Evolutionary conservation across 2,329 filamentous ascomycete genomes (phyloP), one percentile per base, ranked within the genome.

Genomic region (Parastagonospora avenae): DNA sequence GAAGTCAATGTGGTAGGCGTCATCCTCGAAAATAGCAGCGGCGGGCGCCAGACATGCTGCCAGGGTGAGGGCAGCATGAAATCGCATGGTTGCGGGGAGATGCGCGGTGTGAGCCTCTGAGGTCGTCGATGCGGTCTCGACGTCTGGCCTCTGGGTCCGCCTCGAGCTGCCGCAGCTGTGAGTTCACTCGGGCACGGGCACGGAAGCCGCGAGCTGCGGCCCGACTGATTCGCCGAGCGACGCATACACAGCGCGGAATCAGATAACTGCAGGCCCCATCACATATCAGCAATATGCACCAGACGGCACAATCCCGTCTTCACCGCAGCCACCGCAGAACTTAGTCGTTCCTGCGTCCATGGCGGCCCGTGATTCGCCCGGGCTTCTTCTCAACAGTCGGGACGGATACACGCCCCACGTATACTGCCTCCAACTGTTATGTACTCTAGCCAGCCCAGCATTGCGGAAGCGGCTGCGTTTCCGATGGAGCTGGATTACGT

Each of bases 1-100:
- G 78, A 92, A 97, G 77, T 99, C 94, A 73, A 95, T 85, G 65
- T 91, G 84, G 78, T 87, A 92, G 62, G 95, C 92, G 75, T 99
- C 93, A 71, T 99, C 94, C 62, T 84, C 82, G 78, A 92, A 96
- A 53, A 97, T 85, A 59, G 92, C 90, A 67, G 76, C 71, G 44
- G 84, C 78, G 69, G 80, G 67, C 63, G 79, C 77, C 65, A 86
- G 72, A 50, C 71, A 70, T 55, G 72, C 71, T 65, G 67, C 66
- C 54, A 72, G 59, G 60, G 62, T 56, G 41, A 73, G 54, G 31
- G 65, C 64, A 64, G 63, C 71, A 71, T 69, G 52, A 46, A 73
- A 47, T 63, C 69, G 72, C 72, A 74, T 75, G 48, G 66, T 74
- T 46, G 28, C 45, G 55, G 59, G 50, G 59, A 48, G 41, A 51